These are phyloP conservation scores for Gnetum montanum DNA, from an alignment of 75 land plant species.

Conservation along the genomic window DNA sequence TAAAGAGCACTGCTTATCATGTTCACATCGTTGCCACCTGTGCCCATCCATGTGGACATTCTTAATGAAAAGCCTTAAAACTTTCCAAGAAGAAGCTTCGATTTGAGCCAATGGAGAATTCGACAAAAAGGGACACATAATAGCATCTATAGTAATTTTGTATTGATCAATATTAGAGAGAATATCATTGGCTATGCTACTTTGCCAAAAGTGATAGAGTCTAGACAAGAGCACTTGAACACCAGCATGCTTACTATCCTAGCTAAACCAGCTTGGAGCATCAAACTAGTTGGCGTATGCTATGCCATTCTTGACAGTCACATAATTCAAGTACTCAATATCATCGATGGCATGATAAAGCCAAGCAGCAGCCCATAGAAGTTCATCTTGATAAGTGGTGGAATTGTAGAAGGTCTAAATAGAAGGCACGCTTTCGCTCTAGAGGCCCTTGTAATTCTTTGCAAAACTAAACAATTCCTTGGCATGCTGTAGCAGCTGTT, in stretches of 20 bases:
- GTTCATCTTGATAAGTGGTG: conserved; percentile 84
- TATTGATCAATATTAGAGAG: no score
- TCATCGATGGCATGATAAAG: conserved; percentile 87
- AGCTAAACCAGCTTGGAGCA: conserved; percentile 94
- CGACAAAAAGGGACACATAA: no score
- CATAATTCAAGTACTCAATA: conserved; percentile 51
- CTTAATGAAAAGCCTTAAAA: no score
- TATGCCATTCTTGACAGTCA: conserved; percentile 52
- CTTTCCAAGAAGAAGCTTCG: no score
- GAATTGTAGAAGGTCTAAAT: conserved; percentile 78
- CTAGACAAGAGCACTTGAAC: no score
- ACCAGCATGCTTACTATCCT: conserved; percentile 93
- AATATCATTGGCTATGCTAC: no score
- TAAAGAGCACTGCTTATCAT: no score
- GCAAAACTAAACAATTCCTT: conserved; percentile 75
- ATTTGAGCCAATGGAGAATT: no score
- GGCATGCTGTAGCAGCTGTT: conserved; percentile 63
- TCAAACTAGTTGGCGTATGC: conserved; percentile 67
- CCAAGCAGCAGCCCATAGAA: conserved; percentile 95
- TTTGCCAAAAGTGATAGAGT: no score
- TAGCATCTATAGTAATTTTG: no score
- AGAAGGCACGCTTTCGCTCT: conserved; percentile 54
- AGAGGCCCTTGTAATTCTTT: conserved; percentile 43
- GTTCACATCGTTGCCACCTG: no score
- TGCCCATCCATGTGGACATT: no score